Percentiles rank a stretch among this genome's conserved stretches.
These are phyloP conservation scores for Strobilomyces dryophilus DNA, from an alignment of 768 basidiomycete genomes.

Conservation along the genomic window DNA sequence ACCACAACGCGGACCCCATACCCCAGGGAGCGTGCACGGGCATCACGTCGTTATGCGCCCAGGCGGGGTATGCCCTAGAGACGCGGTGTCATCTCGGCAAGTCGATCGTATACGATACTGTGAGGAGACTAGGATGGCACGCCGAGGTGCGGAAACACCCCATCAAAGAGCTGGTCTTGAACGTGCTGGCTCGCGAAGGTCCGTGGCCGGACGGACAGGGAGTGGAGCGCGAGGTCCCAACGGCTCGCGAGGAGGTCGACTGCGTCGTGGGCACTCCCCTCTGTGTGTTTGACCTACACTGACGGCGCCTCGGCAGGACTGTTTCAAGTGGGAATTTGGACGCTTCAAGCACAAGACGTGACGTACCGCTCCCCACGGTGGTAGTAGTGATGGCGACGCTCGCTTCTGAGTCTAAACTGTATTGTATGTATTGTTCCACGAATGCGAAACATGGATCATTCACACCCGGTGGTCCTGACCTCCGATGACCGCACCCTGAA, in stretches of 20 bases:
- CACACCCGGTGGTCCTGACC: constrained; percentile 44
- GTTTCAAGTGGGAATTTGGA: constrained; percentile 74
- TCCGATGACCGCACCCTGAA: constrained; percentile 76
- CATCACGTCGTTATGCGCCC: constrained; percentile 47
- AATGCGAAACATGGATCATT: constrained; percentile 3
- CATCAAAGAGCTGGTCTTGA: constrained; percentile 51
- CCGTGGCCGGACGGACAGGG: constrained; percentile 38
- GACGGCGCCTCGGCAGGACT: constrained; percentile 47
- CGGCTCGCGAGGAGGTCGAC: constrained; percentile 54
- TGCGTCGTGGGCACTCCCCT: constrained; percentile 48
- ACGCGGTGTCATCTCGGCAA: constrained; percentile 59
- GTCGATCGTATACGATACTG: constrained; percentile 65
- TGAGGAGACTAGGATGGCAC: constrained; percentile 57
- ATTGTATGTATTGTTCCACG: constrained; percentile 1
- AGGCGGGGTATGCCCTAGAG: constrained; percentile 65
- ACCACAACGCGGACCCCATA: constrained; percentile 71
- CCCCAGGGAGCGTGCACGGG: constrained; percentile 57
- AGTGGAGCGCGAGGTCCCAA: constrained; percentile 47
- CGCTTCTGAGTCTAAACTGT: neutral
- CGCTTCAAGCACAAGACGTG: constrained; percentile 32
- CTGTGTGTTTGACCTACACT: neutral
- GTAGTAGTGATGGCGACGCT: neutral
- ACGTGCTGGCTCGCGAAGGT: constrained; percentile 46
- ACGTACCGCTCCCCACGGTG: neutral
- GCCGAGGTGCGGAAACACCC: constrained; percentile 53